Base-by-base conservation (phyloP, 2,329 filamentous ascomycete species). In the Cadophora gregata region DNA sequence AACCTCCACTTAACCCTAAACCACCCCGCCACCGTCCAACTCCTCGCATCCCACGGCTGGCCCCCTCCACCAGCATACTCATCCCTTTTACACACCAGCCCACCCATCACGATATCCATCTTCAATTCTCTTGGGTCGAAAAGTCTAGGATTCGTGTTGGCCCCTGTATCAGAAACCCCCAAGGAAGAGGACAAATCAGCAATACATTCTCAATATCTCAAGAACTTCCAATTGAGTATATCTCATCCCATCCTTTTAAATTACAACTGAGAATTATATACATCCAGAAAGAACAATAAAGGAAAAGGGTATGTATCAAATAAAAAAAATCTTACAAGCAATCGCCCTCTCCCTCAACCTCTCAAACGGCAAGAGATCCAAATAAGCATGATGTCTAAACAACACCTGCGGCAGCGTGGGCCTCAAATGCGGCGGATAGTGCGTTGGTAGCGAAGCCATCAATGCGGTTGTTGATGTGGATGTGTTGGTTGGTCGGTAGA, bases 401-500 rank as follows among this genome's bases (percentile, higher is more conserved):
- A 80, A 69, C 12, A 81, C 75, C 67, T 81, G 79, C 2, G 77
- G 72, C 31, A 77, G 67, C 0, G 79, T 81, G 2, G 79, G 79
- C 24, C 72, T 77, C 0, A 81, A 71, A 61, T 78, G 72, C 4
- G 70, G 29, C 10, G 79, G 79, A 67, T 47, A 47, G 9, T 47
- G 19, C 8, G 8, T 47, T 7, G 42, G 42, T 5, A 47, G 42
- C 19, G 42, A 21, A 8, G 42, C 19, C 19, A 47, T n/a, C 19
- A 47, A 12, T 2, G 42, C 19, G 19, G 19, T 10, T 21, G 42
- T 21, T 2, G 19, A 21, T 2, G 42, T 47, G 5, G 42, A 47
- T 21, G 42, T 47, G n/a, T 21, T 69, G 19, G 60, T 59, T 4
- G 71, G 67, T 1, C 63, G n/a, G 69, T 78, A 80, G 70, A 80